These are phyloP conservation scores for Penicillium fuscoglaucum DNA, from an alignment of 2,329 filamentous ascomycete species.

Conservation along the genomic window DNA sequence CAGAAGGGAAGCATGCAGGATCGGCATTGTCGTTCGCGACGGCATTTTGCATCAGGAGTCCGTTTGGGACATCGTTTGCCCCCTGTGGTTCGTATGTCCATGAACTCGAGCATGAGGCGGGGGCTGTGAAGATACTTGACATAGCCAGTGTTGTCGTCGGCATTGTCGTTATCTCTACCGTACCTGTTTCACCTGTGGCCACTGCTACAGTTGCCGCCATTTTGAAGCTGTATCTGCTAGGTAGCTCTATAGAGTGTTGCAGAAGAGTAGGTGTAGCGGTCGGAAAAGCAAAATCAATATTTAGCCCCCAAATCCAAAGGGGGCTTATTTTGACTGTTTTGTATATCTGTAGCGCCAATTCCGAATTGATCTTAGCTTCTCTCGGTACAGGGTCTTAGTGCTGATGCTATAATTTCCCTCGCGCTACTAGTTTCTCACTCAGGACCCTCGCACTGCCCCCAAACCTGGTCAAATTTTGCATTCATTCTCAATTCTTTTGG, in stretches of 20 bases:
- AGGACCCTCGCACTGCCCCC: neutral
- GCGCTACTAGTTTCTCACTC: neutral
- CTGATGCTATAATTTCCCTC: neutral
- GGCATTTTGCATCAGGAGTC: slow-evolving; percentile 5
- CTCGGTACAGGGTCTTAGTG: neutral
- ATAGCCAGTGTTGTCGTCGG: no score
- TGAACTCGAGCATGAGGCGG: neutral
- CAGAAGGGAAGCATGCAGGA: slow-evolving; percentile 4
- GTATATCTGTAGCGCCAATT: neutral
- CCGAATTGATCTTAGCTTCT: neutral
- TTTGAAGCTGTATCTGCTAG: neutral
- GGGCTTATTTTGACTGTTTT: neutral
- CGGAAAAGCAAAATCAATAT: neutral
- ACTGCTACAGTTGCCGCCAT: neutral
- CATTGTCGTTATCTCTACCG: neutral
- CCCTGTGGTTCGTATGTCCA: slow-evolving; percentile 7
- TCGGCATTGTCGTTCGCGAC: neutral
- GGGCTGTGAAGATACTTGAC: neutral
- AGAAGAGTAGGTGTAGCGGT: neutral
- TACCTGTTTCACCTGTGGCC: neutral
- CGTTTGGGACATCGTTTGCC: neutral
- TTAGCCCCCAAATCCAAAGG: neutral
- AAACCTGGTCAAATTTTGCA: no score
- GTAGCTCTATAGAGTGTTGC: neutral
- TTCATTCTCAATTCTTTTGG: no score